Conservation (phyloP, 441 rosid genomes). For the Bruguiera hainesii region DNA sequence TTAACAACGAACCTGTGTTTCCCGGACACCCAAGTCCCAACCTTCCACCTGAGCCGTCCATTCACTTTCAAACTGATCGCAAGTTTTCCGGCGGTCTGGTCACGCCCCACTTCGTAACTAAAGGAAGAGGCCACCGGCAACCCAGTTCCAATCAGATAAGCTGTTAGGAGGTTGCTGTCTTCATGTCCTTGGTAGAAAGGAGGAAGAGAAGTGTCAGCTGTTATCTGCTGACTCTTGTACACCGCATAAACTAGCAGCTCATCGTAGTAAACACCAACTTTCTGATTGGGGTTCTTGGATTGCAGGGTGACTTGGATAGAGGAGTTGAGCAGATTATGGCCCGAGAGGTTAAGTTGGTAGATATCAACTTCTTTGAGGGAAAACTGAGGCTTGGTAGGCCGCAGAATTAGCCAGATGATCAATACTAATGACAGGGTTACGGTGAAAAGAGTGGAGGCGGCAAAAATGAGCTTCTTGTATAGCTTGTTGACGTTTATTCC, state of each 20-base stretch:
- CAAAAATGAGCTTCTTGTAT: constrained; percentile 43
- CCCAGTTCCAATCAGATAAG: constrained; percentile 42
- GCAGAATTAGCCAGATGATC: constrained; percentile 49
- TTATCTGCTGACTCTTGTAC: constrained; percentile 67
- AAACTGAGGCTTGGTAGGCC: constrained; percentile 54
- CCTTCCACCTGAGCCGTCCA: constrained; percentile 64
- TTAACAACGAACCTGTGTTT: constrained; percentile 42
- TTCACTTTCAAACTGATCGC: constrained; percentile 36
- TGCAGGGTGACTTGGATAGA: constrained; percentile 56
- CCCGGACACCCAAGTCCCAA: constrained; percentile 72
- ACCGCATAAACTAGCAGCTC: constrained; percentile 44
- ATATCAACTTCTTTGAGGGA: constrained; percentile 46
- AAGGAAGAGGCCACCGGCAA: constrained; percentile 56
- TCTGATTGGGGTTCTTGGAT: constrained; percentile 48
- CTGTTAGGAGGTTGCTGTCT: constrained; percentile 43
- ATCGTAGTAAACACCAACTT: constrained; percentile 66
- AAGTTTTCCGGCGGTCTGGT: constrained; percentile 44
- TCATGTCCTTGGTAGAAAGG: constrained; percentile 61
- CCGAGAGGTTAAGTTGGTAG: constrained; percentile 49
- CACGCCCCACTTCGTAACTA: constrained; percentile 46
- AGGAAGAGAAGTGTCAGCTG: constrained; percentile 39
- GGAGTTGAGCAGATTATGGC: constrained; percentile 49
- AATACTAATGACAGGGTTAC: constrained; percentile 38
- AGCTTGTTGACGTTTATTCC: constrained; percentile 24
- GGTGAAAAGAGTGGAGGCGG: constrained; percentile 36